Percentiles rank a stretch among this genome's conserved stretches.
These are phyloP conservation scores for Lippia alba DNA, from an alignment of 305 asterid species.

Conservation along the genomic window DNA sequence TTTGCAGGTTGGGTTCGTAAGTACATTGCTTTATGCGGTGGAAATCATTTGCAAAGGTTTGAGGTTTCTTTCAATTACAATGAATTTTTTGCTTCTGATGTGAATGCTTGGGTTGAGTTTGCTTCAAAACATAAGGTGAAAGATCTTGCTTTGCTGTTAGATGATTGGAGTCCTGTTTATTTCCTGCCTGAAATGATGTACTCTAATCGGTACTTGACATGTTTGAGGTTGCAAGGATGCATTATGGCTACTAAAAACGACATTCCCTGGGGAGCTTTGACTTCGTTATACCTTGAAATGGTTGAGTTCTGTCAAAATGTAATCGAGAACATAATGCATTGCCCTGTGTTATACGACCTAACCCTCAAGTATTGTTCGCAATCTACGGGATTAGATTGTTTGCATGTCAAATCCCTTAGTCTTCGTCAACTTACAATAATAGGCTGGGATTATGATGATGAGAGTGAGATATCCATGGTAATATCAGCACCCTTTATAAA, in stretches of 20 bases:
- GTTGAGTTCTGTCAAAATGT: too few relatives aligned
- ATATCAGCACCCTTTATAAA: too few relatives aligned
- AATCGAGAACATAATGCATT: too few relatives aligned
- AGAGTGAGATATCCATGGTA: too few relatives aligned
- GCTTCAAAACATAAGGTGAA: constrained; percentile 18
- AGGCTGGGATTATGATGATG: too few relatives aligned
- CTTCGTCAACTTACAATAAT: too few relatives aligned
- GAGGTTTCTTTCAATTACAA: neutral
- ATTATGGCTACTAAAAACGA: neutral
- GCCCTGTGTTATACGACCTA: too few relatives aligned
- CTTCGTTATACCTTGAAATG: neutral
- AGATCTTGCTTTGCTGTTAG: neutral
- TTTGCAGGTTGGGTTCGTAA: constrained; percentile 17
- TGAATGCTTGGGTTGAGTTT: neutral
- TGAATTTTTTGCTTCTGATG: neutral
- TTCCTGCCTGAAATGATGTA: constrained; percentile 24
- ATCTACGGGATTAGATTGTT: too few relatives aligned
- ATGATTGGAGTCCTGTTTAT: neutral
- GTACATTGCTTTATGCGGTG: constrained; percentile 9
- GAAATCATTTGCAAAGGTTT: constrained; percentile 2
- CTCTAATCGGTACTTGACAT: constrained; percentile 17
- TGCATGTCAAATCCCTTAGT: too few relatives aligned
- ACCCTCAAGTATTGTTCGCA: too few relatives aligned
- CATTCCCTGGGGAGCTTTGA: constrained; percentile 26
- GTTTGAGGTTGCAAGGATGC: neutral